Percentiles rank a stretch among this genome's conserved stretches.
These are phyloP conservation scores for Calonectria montana DNA, from an alignment of 2,329 filamentous ascomycete species.

Conservation along the genomic window DNA sequence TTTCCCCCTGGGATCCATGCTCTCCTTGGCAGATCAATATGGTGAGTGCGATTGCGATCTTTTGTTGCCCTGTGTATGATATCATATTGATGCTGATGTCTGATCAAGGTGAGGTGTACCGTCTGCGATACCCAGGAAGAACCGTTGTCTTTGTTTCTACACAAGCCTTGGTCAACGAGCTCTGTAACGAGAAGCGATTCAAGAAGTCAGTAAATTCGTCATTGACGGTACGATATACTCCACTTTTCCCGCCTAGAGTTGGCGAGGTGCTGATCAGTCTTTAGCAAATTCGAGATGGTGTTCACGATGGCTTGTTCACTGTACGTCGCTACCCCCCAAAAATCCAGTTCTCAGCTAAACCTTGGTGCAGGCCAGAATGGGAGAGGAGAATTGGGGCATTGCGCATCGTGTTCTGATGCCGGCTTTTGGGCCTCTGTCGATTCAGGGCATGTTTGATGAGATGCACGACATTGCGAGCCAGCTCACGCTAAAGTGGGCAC, in stretches of 20 bases:
- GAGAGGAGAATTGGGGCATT: slow-evolving; percentile 72
- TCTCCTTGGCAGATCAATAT: slow-evolving; percentile 69
- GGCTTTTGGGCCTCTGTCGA: slow-evolving; percentile 75
- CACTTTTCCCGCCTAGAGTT: neutral
- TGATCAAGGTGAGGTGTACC: slow-evolving; percentile 26
- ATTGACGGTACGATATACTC: slow-evolving; percentile 50
- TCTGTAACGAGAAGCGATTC: slow-evolving; percentile 74
- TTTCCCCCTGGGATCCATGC: slow-evolving; percentile 64
- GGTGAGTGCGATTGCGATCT: slow-evolving; percentile 54
- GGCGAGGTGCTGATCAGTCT: neutral
- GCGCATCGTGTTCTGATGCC: slow-evolving; percentile 74
- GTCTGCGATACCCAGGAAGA: slow-evolving; percentile 25
- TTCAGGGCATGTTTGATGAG: slow-evolving; percentile 75
- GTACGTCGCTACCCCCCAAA: slow-evolving; percentile 44
- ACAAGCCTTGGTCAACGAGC: slow-evolving; percentile 69
- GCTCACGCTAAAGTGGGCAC: slow-evolving; percentile 74
- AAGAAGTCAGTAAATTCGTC: slow-evolving; percentile 63
- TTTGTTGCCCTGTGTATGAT: neutral
- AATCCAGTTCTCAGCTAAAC: slow-evolving; percentile 31
- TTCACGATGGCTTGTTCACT: slow-evolving; percentile 75
- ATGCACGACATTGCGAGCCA: slow-evolving; percentile 76
- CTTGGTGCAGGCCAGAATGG: slow-evolving; percentile 50
- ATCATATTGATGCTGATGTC: neutral
- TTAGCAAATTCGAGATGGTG: slow-evolving; percentile 67
- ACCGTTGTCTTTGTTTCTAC: slow-evolving; percentile 60